Base-by-base conservation (phyloP, 2,329 filamentous ascomycete species). In the Xylariaceae sp. region DNA sequence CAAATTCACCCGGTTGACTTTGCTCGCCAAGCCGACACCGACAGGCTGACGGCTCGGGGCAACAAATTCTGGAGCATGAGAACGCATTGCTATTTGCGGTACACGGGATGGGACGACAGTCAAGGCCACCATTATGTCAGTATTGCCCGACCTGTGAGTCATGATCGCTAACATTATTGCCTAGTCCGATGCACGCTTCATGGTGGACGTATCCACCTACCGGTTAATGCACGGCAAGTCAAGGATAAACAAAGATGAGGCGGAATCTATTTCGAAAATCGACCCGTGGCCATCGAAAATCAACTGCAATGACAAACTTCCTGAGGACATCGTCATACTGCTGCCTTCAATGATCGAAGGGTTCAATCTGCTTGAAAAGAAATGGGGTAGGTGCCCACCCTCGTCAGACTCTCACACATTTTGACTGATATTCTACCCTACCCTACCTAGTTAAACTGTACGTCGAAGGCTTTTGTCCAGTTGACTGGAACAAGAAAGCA, bases 401-500 rank as follows among this genome's bases (percentile, higher is more conserved):
- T n/a, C n/a, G n/a, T n/a, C n/a, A n/a, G n/a, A n/a, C n/a, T n/a
- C n/a, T n/a, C n/a, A n/a, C n/a, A n/a, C n/a, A n/a, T n/a, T n/a
- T n/a, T n/a, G n/a, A n/a, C n/a, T n/a, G n/a, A n/a, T n/a, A n/a
- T n/a, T n/a, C n/a, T n/a, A n/a, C n/a, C n/a, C n/a, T n/a, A n/a
- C n/a, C n/a, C n/a, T n/a, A 26, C 22, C 22, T 17, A 35, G 33
- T 19, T 13, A 17, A 18, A 8, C 9, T 35, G 9, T 19, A 18
- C 17, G 33, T 35, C 4, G 17, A 35, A 11, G 17, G 17, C 4
- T 35, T 35, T 17, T 6, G 18, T 13, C 33, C 33, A 11, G 47
- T 52, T 3, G 17, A 35, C 9, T 54, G 51, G 50, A 54, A 54
- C 35, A 42, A 49, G 33, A 38, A 42, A 6, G 44, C 49, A 2